Evolutionary conservation across 495 filamentous ascomycete genomes (phyloP).

Genomic region (Penicillium canescens): DNA sequence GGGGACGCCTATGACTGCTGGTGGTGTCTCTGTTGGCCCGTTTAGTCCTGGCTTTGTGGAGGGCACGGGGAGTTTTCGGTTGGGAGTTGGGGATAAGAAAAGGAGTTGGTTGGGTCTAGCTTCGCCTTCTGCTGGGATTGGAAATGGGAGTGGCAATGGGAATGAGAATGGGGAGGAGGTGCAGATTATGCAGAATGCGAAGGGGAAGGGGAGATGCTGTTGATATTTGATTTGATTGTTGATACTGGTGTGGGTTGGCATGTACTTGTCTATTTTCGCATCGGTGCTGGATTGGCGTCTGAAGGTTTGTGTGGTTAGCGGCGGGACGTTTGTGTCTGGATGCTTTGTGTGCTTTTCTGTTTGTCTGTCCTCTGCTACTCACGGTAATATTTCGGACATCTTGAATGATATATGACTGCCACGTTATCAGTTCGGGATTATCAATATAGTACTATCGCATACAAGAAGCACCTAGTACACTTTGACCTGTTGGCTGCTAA

Average conservation of each 20-base stretch:
- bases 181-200: conserved; percentile 20
- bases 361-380: too few relatives aligned
- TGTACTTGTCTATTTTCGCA: not conserved
- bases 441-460: too few relatives aligned
- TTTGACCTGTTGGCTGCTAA: too few relatives aligned
- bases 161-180: conserved; percentile 33
- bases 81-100: conserved; percentile 48
- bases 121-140: conserved; percentile 40
- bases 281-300: too few relatives aligned
- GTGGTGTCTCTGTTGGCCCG: conserved; percentile 3
- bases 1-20: conserved; percentile 40
- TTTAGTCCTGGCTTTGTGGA: conserved; percentile 24
- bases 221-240: conserved; percentile 23
- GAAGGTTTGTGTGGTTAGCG: too few relatives aligned
- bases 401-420: too few relatives aligned
- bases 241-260: not conserved
- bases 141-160: conserved; percentile 27
- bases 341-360: too few relatives aligned
- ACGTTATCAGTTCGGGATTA: too few relatives aligned
- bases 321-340: too few relatives aligned
- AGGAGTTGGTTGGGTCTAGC: conserved; percentile 55
- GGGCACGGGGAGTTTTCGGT: conserved; percentile 46
- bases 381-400: too few relatives aligned
- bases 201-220: conserved; percentile 41
- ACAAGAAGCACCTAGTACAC: too few relatives aligned